Evolutionary conservation across 306 rosid species (phyloP), one percentile per base, ranked within the genome.

Genomic region (Phaseolus lunatus): DNA sequence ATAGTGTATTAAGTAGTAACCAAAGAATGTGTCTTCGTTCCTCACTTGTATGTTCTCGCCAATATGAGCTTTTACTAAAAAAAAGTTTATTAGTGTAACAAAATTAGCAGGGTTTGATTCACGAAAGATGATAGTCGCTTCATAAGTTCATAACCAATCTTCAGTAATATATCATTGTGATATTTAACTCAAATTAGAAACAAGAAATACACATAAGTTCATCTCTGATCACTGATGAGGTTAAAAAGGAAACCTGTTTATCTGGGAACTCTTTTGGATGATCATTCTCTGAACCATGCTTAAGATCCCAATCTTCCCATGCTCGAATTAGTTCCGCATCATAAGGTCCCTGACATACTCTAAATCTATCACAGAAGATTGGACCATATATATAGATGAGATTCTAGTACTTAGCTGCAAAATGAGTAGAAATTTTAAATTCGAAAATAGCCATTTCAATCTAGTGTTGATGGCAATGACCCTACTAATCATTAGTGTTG

Each of bases 251-350:
- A 53, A 91, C 99, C 97, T 95, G 99, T 71, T 89, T 86, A 58
- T 89, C 91, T 26, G 92, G 90, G 84, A 95, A 95, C 44, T 79
- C 90, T 74, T 81, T 80, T 11, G 97, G 99, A 84, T 95, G 96
- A 82, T 92, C 96, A 72, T 95, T 95, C 84, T 92, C 97, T 18
- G 97, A 95, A 68, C 76, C 84, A 80, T 87, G 79, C 18, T 78
- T 61, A 56, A 85, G 88, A 79, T 92, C 94, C 97, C 97, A 92
- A 67, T 78, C 84, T 80, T 92, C 96, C 99, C 99, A 92, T 53
- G 97, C 92, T 81, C 67, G 87, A 80, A 89, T 84, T 72, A 95
- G 84, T 26, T 85, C 75, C 44, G 76, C 43, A 29, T 92, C 91
- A 86, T 95, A 95, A 41, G 87, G 54, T 77, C 99, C 93, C 87